Conservation (phyloP, 257 asterid species). For the Henckelia pumila region DNA sequence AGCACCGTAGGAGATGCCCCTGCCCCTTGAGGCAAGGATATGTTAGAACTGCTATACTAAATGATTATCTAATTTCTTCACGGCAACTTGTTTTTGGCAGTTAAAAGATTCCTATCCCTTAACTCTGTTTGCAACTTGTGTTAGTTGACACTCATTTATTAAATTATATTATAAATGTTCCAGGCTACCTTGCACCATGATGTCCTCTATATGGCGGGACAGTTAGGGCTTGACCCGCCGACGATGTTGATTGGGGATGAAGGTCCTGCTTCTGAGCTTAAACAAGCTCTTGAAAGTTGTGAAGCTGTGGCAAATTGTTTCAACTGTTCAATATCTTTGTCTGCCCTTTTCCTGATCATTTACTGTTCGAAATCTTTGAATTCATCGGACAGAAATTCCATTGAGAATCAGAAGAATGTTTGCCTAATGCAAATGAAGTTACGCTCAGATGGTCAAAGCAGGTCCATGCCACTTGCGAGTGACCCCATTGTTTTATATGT, state of each 20-base stretch:
- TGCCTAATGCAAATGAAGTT: constrained; percentile 56
- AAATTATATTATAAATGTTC: constrained; percentile 23
- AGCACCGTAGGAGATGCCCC: neutral
- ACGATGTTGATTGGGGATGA: constrained; percentile 72
- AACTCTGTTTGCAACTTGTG: constrained; percentile 19
- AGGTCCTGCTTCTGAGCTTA: constrained; percentile 68
- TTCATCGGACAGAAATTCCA: constrained; percentile 49
- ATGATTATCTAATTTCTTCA: neutral
- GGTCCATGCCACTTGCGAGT: constrained; percentile 32
- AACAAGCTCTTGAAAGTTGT: constrained; percentile 64
- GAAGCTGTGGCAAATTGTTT: constrained; percentile 83
- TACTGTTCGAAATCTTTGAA: constrained; percentile 66
- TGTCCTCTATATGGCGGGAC: constrained; percentile 93
- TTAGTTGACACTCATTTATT: constrained; percentile 20
- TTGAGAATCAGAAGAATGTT: constrained; percentile 53
- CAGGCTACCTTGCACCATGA: constrained; percentile 88
- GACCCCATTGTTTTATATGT: constrained; percentile 61
- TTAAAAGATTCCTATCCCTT: neutral
- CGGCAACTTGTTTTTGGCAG: neutral
- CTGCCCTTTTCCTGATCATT: constrained; percentile 55
- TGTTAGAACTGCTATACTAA: neutral
- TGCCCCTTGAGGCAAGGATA: constrained; percentile 6
- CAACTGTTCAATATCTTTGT: constrained; percentile 64
- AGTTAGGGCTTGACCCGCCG: constrained; percentile 90
- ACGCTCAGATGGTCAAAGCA: constrained; percentile 38